Evolutionary conservation across 441 rosid genomes (phyloP).

Genomic region (Hura crepitans): DNA sequence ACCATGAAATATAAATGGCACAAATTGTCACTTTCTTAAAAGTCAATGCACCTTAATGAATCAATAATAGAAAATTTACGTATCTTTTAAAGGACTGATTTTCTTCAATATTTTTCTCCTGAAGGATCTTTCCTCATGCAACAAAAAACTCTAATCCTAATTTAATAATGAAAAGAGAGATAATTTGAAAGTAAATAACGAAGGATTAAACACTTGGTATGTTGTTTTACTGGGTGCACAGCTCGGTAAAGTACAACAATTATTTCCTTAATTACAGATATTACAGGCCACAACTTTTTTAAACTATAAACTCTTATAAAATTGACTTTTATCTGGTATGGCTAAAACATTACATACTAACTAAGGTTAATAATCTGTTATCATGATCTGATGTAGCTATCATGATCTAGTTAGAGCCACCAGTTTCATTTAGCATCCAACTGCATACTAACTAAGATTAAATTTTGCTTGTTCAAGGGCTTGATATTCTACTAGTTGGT

Average conservation of each 20-base stretch:
- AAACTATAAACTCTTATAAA: not conserved
- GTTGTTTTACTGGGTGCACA: no score
- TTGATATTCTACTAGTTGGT: no score
- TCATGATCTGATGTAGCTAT: no score
- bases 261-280: not conserved
- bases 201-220: not conserved
- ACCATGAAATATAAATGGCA: not conserved
- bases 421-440: not conserved
- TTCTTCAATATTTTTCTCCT: not conserved
- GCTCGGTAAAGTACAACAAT: not conserved
- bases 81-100: not conserved
- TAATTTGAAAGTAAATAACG: not conserved
- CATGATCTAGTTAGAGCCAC: not conserved
- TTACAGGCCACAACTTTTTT: not conserved
- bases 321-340: not conserved
- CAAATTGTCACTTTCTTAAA: not conserved
- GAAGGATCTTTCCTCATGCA: not conserved
- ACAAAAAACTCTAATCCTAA: not conserved
- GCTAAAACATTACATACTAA: slow-evolving; percentile 1
- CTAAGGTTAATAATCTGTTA: no score
- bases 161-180: not conserved
- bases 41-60: not conserved
- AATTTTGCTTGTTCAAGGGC: no score
- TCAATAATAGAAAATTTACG: not conserved
- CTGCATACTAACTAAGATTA: not conserved